Base-by-base conservation (phyloP, 2,329 filamentous ascomycete species). In the Fusarium papillatum region DNA sequence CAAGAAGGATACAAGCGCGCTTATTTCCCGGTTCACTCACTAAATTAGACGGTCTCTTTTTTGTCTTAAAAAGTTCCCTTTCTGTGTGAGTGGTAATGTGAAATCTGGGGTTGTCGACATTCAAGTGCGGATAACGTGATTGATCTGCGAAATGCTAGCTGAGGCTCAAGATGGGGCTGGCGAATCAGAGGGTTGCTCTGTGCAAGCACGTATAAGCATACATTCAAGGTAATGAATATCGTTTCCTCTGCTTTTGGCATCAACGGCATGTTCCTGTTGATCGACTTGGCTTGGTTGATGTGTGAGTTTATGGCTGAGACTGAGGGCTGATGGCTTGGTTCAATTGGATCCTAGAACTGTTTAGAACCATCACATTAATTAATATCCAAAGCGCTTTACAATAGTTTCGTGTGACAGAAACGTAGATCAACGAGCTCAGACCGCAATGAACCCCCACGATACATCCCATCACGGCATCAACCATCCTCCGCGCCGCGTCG, bases 101-200 rank as follows among this genome's bases (percentile, higher is more conserved):
- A 69, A 69, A 77, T 73, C 71, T 50, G 75, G 73, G 72, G 67
- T 69, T 77, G 68, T 74, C 76, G 75, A 75, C 76, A 78, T 78
- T 26, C 50, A 36, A 62, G 63, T 70, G 66, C 22, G 29, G 26
- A 76, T 68, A 76, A 77, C 71, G 76, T 76, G 73, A 78, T 78
- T 65, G 75, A 78, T 71, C 69, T 61, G 67, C 73, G 63, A 38
- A 38, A 48, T 36, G 34, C 65, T 75, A 75, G 73, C 59, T 69
- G 66, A 70, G 74, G 63, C 66, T 68, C 69, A 65, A 61, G 24
- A 5, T 34, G 19, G 24, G 39, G 41, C 34, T 46, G 39, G 36
- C 69, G 70, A 76, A 72, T 77, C 66, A 78, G 62, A 29, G 41
- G 19, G 6, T 43, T 22, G 61, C 62, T 63, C 60, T 72, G 55